These are phyloP conservation scores for Blastobotrys serpentis DNA, from an alignment of 1,139 yeast species.

Conservation along the genomic window DNA sequence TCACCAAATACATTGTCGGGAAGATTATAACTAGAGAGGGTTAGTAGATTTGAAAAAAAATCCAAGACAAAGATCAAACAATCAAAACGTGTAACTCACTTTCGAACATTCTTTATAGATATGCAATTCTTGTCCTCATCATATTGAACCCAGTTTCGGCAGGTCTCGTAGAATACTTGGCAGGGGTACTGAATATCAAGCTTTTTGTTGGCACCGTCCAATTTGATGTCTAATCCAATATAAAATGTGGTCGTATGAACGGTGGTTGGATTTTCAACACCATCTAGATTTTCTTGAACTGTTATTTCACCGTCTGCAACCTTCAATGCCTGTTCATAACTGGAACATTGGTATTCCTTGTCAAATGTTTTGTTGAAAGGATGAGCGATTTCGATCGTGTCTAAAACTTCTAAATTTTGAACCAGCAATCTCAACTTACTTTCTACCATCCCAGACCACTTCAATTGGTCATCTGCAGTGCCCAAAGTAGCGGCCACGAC, in stretches of 20 bases:
- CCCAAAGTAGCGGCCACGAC: conserved; percentile 75
- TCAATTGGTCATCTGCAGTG: conserved; percentile 72
- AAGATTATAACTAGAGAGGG: conserved; percentile 67
- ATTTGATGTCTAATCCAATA: conserved; percentile 71
- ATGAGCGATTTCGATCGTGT: conserved; percentile 79
- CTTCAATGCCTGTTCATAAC: conserved; percentile 53
- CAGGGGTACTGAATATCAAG: conserved; percentile 91
- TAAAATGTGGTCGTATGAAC: conserved; percentile 73
- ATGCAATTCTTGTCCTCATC: conserved; percentile 57
- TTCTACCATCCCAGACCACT: conserved; percentile 93
- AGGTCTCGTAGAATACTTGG: conserved; percentile 76
- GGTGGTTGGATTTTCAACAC: conserved; percentile 38
- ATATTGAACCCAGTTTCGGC: conserved; percentile 70
- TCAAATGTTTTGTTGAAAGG: conserved; percentile 83
- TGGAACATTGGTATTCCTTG: conserved; percentile 51
- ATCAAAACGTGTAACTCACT: too few relatives aligned
- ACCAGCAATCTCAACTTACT: conserved; percentile 79
- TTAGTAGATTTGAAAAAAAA: too few relatives aligned
- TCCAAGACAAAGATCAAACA: too few relatives aligned
- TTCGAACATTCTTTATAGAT: conserved; percentile 72
- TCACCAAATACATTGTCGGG: conserved; percentile 83
- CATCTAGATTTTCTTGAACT: conserved; percentile 31
- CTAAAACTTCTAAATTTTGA: conserved; percentile 71
- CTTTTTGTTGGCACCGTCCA: conserved; percentile 48
- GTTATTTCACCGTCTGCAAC: conserved; percentile 49